A percentile compares a stretch with the other conserved stretches of the same genome.
Conservation (phyloP, 306 rosid genomes). For the Cucurbita moschata region DNA sequence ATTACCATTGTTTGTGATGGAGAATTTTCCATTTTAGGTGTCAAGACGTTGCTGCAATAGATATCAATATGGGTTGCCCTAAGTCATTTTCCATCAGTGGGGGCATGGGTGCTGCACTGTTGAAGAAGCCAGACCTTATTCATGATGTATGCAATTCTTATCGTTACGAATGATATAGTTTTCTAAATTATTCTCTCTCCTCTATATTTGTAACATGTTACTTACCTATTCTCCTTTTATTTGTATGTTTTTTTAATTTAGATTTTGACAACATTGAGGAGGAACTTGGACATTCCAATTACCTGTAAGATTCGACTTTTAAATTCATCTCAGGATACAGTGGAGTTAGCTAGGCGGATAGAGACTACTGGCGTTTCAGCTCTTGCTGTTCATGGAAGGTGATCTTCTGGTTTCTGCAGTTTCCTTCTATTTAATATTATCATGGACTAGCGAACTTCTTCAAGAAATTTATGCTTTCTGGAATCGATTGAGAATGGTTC, state of each 20-base stretch:
- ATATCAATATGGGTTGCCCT: slow-evolving; percentile 94
- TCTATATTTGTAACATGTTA: not conserved
- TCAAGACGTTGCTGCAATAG: slow-evolving; percentile 75
- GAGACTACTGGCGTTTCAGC: slow-evolving; percentile 90
- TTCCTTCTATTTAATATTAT: not conserved
- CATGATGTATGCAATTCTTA: slow-evolving; percentile 43
- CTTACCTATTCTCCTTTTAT: slow-evolving; percentile 1
- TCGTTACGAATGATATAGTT: slow-evolving; percentile 3
- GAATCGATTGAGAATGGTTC: not conserved
- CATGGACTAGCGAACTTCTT: not conserved
- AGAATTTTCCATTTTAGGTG: slow-evolving; percentile 27
- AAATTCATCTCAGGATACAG: slow-evolving; percentile 55
- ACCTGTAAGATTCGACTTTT: slow-evolving; percentile 85
- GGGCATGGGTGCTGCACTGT: slow-evolving; percentile 85
- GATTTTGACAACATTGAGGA: slow-evolving; percentile 76
- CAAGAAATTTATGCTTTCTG: not conserved
- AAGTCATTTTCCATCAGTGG: slow-evolving; percentile 80
- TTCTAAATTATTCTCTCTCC: not conserved
- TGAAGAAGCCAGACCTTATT: slow-evolving; percentile 69
- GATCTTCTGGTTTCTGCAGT: slow-evolving; percentile 5
- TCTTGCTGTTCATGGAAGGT: slow-evolving; percentile 90
- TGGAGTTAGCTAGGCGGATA: slow-evolving; percentile 69
- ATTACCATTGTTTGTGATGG: not conserved
- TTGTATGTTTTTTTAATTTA: slow-evolving; percentile 16
- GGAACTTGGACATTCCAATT: slow-evolving; percentile 68